Evolutionary conservation across 2,329 filamentous ascomycete genomes (phyloP), one percentile per base, ranked within the genome.

Genomic region (Zasmidium cellare): DNA sequence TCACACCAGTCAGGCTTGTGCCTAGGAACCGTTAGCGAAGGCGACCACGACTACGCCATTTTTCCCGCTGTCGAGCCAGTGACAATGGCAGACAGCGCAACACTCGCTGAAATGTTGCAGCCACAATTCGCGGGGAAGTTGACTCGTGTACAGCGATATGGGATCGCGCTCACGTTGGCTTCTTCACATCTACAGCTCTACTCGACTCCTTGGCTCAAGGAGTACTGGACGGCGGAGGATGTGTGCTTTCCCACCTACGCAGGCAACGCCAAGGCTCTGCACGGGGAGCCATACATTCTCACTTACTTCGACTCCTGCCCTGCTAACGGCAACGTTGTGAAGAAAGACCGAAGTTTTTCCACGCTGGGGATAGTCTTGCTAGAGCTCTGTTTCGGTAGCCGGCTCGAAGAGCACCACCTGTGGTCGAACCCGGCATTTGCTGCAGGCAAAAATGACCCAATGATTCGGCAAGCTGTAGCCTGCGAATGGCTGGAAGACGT

Each of bases 161-260:
- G 14, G 2, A 52, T 71, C 14, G 69, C 69, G 14, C 48, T 65
- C 3, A 64, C 61, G 1, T 35, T 71, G 16, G 64, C 67, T 1
- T 67, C 64, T 3, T 68, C 67, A 7, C 64, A 64, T 25, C 53
- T 70, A 2, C 69, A 70, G 50, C 64, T 71, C 1, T 54, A 69
- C 20, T 56, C 61, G 2, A 67, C 66, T 14, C 66, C 68, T 1
- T 71, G 67, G 70, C 54, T 71, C 3, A 56, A 59, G 14, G 22
- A 25, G 19, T n/a, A 24, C 18, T 60, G 57, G 57, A 44, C 25
- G 1, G 41, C 54, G 16, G 22, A 45, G 0, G 53, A 54, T 6
- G 47, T 60, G 7, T 19, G 31, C 31, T 58, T 55, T 45, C 51
- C 12, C 28, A 50, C 22, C 19, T 16, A 9, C 20, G 14, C 28